Evolutionary conservation across 495 filamentous ascomycete genomes (phyloP), one percentile per base, ranked within the genome.

Genomic region (Talaromyces nanjingensis): DNA sequence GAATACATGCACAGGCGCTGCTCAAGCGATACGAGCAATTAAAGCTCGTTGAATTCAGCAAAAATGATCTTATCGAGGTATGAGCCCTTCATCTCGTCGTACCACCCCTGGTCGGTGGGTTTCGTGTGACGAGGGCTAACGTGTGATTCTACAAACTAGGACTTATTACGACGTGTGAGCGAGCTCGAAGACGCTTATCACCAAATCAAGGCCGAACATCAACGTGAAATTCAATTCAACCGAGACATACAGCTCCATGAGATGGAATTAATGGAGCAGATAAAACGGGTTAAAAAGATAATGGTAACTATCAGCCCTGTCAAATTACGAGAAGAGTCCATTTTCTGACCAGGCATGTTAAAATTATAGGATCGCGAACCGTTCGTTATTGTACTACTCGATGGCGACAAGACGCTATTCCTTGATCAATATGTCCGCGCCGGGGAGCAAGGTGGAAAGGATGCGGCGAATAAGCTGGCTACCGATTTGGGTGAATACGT

Each of bases 351-450:
- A 37, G 24, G 8, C 47, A 53, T 63, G 14, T 22, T 5, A 11
- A 53, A 53, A 31, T 49, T 27, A 62, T 70, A 92, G 89, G 87
- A 87, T 55, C 84, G 83, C 58, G 89, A 92, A 77, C 85, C 88
- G 8, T 93, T 91, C 69, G 79, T 92, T 67, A 71, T 90, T 29
- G 81, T 91, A 18, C 76, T 96, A 64, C 82, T 96, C 60, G 91
- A 96, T 70, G 90, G 89, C 29, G 87, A 92, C 69, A 87, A 86
- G 29, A 83, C 91, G 68, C 83, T 93, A 66, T 96, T 96, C 71
- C 79, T 85, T 60, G 86, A 91, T 66, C 72, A 82, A 37, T 82
- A 85, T 45, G 69, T 92, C 58, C 77, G 82, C 60, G 77, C 83
- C 54, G 91, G 89, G 5, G 75, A 87, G 66, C 77, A 84, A 59